Conservation (phyloP, 768 basidiomycete species). For the Scleroderma citrinum region DNA sequence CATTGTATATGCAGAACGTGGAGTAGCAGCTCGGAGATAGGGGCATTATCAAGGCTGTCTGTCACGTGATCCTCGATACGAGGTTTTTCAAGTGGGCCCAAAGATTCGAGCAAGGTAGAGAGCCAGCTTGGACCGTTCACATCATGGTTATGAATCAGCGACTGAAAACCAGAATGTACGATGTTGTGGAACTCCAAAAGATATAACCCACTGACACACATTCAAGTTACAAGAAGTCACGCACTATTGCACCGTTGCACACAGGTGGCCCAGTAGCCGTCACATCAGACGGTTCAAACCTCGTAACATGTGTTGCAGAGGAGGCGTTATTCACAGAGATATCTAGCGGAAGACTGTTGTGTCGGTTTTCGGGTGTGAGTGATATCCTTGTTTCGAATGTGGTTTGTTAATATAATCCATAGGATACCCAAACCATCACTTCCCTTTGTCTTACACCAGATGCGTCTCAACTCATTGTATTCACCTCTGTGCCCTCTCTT, state of each 20-base stretch:
- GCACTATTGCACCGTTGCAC: slow-evolving; percentile 73
- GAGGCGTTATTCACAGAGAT: slow-evolving; percentile 81
- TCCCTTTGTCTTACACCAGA: slow-evolving; percentile 79
- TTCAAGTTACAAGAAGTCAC: slow-evolving; percentile 67
- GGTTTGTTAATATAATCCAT: slow-evolving; percentile 1
- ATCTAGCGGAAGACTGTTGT: slow-evolving; percentile 66
- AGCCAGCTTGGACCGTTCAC: no score
- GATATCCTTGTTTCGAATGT: background rate
- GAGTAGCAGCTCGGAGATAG: no score
- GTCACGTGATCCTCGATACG: no score
- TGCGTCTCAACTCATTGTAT: slow-evolving; percentile 67
- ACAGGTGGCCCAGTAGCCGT: slow-evolving; percentile 84
- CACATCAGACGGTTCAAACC: slow-evolving; percentile 67
- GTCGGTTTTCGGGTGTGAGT: slow-evolving; percentile 80
- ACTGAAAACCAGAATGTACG: slow-evolving; percentile 44
- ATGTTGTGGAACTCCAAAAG: background rate
- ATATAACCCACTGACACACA: slow-evolving; percentile 7
- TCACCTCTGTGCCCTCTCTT: slow-evolving; percentile 75
- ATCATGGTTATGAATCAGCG: slow-evolving; percentile 23
- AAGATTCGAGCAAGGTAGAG: no score
- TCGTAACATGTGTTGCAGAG: slow-evolving; percentile 85
- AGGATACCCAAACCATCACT: slow-evolving; percentile 86
- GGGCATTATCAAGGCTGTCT: no score
- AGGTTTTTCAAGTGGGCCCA: no score
- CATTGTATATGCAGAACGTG: no score